Conservation (phyloP, 2,329 filamentous ascomycete genomes). For the Phoma sp. region DNA sequence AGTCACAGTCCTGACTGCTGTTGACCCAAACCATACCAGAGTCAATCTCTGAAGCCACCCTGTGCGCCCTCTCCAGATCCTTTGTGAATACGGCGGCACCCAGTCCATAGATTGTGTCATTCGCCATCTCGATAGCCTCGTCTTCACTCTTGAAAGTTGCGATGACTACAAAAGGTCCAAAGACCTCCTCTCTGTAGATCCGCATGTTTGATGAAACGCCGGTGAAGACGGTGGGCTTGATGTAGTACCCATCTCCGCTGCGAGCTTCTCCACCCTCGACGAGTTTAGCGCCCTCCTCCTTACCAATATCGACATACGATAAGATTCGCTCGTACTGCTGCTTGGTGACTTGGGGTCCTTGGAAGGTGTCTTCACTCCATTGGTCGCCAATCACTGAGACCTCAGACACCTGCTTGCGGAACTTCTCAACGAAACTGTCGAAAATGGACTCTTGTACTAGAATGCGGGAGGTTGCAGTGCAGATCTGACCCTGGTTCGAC, state of each 20-base stretch:
- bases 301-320: conserved; percentile 52
- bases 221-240: conserved; percentile 81
- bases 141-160: conserved; percentile 77
- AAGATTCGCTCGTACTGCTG: conserved; percentile 54
- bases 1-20: conserved; percentile 30
- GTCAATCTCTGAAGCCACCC: conserved; percentile 51
- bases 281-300: conserved; percentile 57
- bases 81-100: conserved; percentile 81
- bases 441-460: conserved; percentile 48
- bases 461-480: conserved; percentile 47
- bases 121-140: conserved; percentile 79
- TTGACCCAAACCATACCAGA: conserved; percentile 51
- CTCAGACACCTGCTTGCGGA: conserved; percentile 50
- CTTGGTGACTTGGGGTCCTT: conserved; percentile 55
- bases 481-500: conserved; percentile 48
- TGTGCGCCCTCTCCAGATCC: conserved; percentile 45
- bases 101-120: conserved; percentile 84
- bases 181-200: conserved; percentile 85
- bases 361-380: conserved; percentile 50
- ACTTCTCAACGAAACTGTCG: conserved; percentile 38
- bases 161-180: conserved; percentile 82
- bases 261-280: conserved; percentile 54
- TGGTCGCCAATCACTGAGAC: conserved; percentile 36
- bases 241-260: conserved; percentile 38
- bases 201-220: conserved; percentile 78